These are phyloP conservation scores for Stropharia rugosoannulata DNA, from an alignment of 768 basidiomycete species.

Conservation along the genomic window DNA sequence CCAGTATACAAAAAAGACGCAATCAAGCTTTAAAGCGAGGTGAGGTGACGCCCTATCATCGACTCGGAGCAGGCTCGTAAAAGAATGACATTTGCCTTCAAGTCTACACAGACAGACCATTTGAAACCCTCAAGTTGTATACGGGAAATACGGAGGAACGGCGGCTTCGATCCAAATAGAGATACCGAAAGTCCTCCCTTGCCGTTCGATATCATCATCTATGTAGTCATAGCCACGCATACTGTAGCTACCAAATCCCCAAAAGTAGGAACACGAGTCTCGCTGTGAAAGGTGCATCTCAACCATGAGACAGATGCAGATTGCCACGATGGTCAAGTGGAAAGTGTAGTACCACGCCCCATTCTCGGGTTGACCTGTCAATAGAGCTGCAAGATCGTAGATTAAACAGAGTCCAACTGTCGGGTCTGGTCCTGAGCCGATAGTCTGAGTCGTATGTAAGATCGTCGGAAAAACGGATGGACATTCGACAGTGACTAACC, in stretches of 20 bases:
- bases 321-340: slow-evolving; percentile 19
- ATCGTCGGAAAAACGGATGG: neutral
- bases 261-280: slow-evolving; percentile 10
- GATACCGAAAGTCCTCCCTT: neutral
- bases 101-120: neutral
- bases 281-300: slow-evolving; percentile 14
- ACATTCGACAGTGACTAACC: slow-evolving; percentile 17
- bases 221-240: neutral
- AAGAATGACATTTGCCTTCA: neutral
- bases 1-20: too few species aligned
- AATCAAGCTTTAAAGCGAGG: too few species aligned
- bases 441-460: slow-evolving; percentile 20
- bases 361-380: slow-evolving; percentile 20
- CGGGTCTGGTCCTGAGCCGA: slow-evolving; percentile 37
- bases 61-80: neutral
- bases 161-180: neutral
- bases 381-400: slow-evolving; percentile 29
- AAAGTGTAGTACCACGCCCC: slow-evolving; percentile 25
- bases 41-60: neutral
- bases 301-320: slow-evolving; percentile 14
- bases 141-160: neutral
- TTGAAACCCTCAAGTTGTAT: neutral
- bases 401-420: slow-evolving; percentile 31
- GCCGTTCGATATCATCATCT: slow-evolving; percentile 1
- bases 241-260: slow-evolving; percentile 6